Base-by-base conservation (phyloP, 805 yeast species). In the Brettanomyces naardenensis region DNA sequence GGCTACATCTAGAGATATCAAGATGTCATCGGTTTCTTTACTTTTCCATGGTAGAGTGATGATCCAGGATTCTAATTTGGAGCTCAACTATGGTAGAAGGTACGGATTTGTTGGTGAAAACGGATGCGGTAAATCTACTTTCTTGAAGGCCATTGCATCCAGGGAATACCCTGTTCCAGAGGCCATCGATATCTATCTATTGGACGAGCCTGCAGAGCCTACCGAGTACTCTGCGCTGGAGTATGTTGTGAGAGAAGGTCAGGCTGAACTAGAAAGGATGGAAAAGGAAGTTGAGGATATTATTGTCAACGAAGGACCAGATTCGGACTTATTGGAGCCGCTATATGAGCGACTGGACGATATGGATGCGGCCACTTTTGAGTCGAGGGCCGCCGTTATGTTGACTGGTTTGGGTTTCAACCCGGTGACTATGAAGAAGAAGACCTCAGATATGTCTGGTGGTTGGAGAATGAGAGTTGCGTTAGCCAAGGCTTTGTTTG, bases 391-490 rank as follows among this genome's bases (percentile, higher is more conserved):
- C 40, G 95, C 98, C 38, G 69, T 88, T 49, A 92, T 92, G 56
- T 73, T 92, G 58, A 85, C 85, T 49, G 98, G 98, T 89, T 76
- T 92, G 63, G 98, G 98, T 56, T 92, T 92, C 80, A 85, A 84
- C 66, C 57, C 82, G 40, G 65, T 66, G 49, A 90, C 97, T 40
- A 90, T 92, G 57, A 72, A 75, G 60, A 92, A 92, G 75, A 82
- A 80, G 68, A 92, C 98, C 56, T 89, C 87, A 66, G 97, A 92
- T 60, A 92, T 92, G 98, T 87, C 97, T 59, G 98, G 98, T 77
- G 98, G 98, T 62, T 92, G 98, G 98, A 88, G 88, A 73, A 92
- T 92, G 98, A 87, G 98, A 70, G 98, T 92, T 45, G 97, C 98
- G 32, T 73, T 92, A 45, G 95, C 96, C 44, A 92, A 92, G 68